Conservation (phyloP, 2,329 filamentous ascomycete species). For the Beauveria brongniartii region DNA sequence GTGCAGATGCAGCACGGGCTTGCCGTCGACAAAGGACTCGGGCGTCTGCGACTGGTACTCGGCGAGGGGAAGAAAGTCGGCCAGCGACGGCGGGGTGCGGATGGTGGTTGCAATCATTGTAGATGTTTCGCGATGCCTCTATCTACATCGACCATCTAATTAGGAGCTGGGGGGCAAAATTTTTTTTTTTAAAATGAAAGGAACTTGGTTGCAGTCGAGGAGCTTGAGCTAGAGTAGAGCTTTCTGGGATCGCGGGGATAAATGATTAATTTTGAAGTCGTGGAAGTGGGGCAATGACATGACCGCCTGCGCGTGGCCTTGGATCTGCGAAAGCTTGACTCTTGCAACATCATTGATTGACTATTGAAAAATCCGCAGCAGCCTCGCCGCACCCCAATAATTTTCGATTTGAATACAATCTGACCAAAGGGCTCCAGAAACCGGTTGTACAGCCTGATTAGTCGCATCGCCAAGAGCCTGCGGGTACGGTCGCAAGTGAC, state of each 20-base stretch:
- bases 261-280: not conserved
- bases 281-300: constrained; percentile 6
- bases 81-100: constrained; percentile 43
- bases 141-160: not conserved
- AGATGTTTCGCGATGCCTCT: not conserved
- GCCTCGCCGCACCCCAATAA: not conserved
- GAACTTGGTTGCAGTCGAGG: not conserved
- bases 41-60: constrained; percentile 69
- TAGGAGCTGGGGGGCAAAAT: not conserved
- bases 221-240: not conserved
- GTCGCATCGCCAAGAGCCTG: not conserved
- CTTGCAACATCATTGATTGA: not conserved
- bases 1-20: constrained; percentile 63
- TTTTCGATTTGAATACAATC: not conserved
- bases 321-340: not conserved
- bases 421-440: too few relatives aligned
- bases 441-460: too few relatives aligned
- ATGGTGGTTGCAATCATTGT: constrained; percentile 46
- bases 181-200: too few relatives aligned
- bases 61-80: constrained; percentile 55
- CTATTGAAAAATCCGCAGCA: too few relatives aligned
- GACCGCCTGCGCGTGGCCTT: not conserved
- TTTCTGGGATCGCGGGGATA: not conserved
- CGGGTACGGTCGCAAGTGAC: not conserved
- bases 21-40: constrained; percentile 60